phyloP scores from a whole-genome alignment of 345 rosid genomes.

The Rhodamnia argentea region DNA sequence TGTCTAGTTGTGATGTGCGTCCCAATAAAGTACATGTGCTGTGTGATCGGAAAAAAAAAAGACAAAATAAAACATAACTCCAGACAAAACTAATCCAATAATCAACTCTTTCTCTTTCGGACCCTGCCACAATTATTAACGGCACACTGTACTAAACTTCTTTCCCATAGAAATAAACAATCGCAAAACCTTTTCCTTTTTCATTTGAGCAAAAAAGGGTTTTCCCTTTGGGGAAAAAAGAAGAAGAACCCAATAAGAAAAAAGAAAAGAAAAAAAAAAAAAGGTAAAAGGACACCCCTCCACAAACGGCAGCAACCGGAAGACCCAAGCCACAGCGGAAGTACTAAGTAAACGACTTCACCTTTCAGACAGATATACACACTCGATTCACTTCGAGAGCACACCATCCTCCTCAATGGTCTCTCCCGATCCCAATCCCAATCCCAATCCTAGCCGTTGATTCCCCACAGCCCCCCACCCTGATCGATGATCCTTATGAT shows the following conservation, averaged over 20 bases:
- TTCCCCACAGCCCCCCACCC: neutral
- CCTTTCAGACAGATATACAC: neutral
- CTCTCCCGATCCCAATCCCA: slow-evolving; percentile 15
- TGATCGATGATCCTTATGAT: slow-evolving; percentile 21
- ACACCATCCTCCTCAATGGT: neutral
- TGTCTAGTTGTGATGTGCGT: no score
- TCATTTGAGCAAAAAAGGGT: neutral
- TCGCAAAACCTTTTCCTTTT: neutral
- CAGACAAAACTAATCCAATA: no score
- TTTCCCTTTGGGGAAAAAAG: rapidly evolving
- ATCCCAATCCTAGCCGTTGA: slow-evolving; percentile 44
- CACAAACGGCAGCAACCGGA: neutral
- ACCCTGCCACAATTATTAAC: neutral
- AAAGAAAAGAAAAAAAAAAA: rapidly evolving
- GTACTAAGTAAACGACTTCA: neutral
- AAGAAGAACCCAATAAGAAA: neutral
- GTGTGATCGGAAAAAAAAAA: no score
- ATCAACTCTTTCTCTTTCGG: neutral
- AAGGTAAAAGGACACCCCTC: neutral
- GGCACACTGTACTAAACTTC: neutral
- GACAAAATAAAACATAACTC: no score
- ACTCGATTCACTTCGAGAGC: neutral
- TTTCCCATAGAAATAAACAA: neutral
- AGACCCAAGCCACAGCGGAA: neutral
- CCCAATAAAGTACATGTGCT: no score